These are phyloP conservation scores for Chlorella sp. DNA, from an alignment of 139 green algal species.

Conservation along the genomic window DNA sequence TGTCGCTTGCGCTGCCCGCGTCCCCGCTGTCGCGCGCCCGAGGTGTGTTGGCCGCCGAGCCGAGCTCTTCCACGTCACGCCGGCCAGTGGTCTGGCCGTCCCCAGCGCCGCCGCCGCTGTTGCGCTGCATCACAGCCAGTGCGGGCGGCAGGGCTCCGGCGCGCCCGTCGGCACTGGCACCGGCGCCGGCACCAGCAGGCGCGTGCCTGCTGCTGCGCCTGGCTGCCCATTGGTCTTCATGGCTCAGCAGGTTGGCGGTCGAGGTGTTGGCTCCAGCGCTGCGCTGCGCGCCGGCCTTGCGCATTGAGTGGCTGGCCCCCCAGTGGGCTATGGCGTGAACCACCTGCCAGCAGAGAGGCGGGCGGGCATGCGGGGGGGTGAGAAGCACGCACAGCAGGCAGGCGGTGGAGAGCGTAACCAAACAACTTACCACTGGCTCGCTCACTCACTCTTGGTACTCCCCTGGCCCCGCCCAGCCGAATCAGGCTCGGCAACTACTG, in stretches of 20 bases:
- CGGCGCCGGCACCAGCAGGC: background rate
- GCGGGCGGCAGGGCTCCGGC: background rate
- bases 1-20: background rate
- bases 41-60: background rate
- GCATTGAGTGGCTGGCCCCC: background rate
- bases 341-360: conserved; percentile 4
- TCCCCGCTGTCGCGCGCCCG: background rate
- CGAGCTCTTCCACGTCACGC: background rate
- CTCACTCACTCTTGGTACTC: no score
- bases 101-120: background rate
- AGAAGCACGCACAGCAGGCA: no score
- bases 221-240: background rate
- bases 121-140: background rate
- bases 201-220: background rate
- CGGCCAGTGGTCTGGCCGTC: background rate
- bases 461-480: no score
- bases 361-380: background rate
- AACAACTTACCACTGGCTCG: no score
- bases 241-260: conserved; percentile 26
- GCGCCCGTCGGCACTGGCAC: background rate
- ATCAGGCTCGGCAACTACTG: no score
- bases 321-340: conserved; percentile 52
- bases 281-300: background rate
- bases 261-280: background rate
- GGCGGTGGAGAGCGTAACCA: no score